A percentile compares a stretch with the other conserved stretches of the same genome.
phyloP scores from a whole-genome alignment of 2,329 filamentous ascomycete genomes.

The Fusarium poae region DNA sequence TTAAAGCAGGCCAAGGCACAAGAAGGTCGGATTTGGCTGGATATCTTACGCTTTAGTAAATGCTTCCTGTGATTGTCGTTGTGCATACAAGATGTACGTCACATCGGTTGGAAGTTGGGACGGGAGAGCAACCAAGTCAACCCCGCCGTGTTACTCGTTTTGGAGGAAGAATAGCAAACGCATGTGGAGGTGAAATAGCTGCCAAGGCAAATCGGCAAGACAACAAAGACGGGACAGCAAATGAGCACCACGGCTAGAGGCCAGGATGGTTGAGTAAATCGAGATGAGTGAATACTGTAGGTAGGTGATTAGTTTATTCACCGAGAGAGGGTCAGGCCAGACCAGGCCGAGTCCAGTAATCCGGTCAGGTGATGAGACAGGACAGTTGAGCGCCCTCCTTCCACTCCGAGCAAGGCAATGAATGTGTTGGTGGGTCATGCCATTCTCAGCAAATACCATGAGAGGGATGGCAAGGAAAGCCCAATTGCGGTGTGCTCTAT shows the following conservation, averaged over 20 bases:
- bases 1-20: slow-evolving; percentile 13
- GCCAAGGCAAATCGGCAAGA: slow-evolving; percentile 17
- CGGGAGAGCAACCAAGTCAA: slow-evolving; percentile 34
- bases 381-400: background rate
- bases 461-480: slow-evolving; percentile 9
- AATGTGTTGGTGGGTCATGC: slow-evolving; percentile 21
- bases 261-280: slow-evolving; percentile 19
- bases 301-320: slow-evolving; percentile 16
- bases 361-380: slow-evolving; percentile 10
- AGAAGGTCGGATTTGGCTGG: slow-evolving; percentile 11
- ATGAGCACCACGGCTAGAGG: slow-evolving; percentile 11
- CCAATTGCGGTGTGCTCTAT: slow-evolving; percentile 28
- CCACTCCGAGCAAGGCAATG: background rate
- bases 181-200: slow-evolving; percentile 18
- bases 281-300: slow-evolving; percentile 18
- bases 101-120: slow-evolving; percentile 27
- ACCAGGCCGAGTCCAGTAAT: background rate
- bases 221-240: slow-evolving; percentile 11
- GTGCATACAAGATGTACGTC: slow-evolving; percentile 19
- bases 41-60: slow-evolving; percentile 7
- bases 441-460: slow-evolving; percentile 37
- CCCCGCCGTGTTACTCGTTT: slow-evolving; percentile 17
- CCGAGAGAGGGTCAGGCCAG: slow-evolving; percentile 4
- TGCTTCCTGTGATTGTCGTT: slow-evolving; percentile 5
- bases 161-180: slow-evolving; percentile 3